Base-by-base conservation (phyloP, 2,329 filamentous ascomycete species). In the Thielaviopsis ethacetica region DNA sequence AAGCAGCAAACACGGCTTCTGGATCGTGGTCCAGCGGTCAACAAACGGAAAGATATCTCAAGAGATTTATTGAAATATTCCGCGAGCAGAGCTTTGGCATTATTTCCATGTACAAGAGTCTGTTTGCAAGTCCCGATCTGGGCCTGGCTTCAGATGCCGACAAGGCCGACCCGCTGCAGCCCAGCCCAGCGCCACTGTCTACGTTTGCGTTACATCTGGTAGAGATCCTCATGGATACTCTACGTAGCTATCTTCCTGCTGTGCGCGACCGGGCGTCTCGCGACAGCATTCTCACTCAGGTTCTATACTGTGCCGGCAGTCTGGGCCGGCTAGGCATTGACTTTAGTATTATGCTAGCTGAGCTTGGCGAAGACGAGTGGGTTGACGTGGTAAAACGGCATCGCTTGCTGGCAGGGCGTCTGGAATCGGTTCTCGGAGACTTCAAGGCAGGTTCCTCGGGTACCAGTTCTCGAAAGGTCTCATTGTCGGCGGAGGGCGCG, bases 21-120 rank as follows among this genome's bases (percentile, higher is more conserved):
- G 69, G 69, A 49, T 68, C 71, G 41, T 86, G 79, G 80, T 81
- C 79, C 2, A 82, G 82, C 0, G 91, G 91, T 0, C 90, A 95
- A 66, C 93, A 97, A 69, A 96, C 91, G 0, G 93, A 97, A 70
- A 81, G 90, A 56, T 98, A 90, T 66, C 74, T 98, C 51, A 98
- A 97, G 70, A 81, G 91, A 54, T 98, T 95, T 70, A 88, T 98
- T 65, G 93, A 98, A 68, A 90, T 98, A 27, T 97, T 97, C 69
- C 86, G 93, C 57, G 93, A 98, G 71, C 93, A 98, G 71, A 95
- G 88, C 68, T 98, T 98, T 69, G 87, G 85, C 51, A 95, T 97
- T 62, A 83, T 97, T 27, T 95, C 89, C 61, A 89, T 97, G 78
- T 96, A 94, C 71, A 88, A 85, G 66, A 93, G 86, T 66, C 89